These are phyloP conservation scores for Cajanus cajan DNA, from an alignment of 306 rosid species.

Conservation along the genomic window DNA sequence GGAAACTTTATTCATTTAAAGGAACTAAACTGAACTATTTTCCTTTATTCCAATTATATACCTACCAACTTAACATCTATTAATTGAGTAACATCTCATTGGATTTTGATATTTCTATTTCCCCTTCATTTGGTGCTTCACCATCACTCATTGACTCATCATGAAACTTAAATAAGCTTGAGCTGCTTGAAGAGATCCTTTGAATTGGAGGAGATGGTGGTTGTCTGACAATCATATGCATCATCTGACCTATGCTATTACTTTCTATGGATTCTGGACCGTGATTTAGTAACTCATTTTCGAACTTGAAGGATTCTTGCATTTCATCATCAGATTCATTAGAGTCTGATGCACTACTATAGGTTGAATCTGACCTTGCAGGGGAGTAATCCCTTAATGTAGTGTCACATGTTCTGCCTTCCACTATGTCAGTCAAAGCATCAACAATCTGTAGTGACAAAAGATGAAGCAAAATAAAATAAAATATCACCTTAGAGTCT, in stretches of 20 bases:
- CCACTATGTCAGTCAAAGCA: conserved; percentile 42
- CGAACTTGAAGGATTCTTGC: conserved; percentile 19
- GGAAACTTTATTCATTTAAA: conserved; percentile 24
- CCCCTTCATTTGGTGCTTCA: conserved; percentile 6
- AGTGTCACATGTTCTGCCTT: conserved; percentile 38
- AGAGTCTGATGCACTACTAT: conserved; percentile 33
- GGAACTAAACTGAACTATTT: neutral
- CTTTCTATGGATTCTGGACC: neutral
- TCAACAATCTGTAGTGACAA: conserved; percentile 52
- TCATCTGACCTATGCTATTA: neutral
- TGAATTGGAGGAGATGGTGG: conserved; percentile 53
- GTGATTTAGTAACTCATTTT: conserved; percentile 8
- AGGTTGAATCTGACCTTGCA: conserved; percentile 46
- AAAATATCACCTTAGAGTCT: neutral
- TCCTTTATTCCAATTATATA: conserved; percentile 8
- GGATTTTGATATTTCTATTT: neutral
- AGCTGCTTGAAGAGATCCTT: conserved; percentile 23
- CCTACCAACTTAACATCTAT: neutral
- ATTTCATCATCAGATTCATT: conserved; percentile 30
- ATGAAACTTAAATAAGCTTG: conserved; percentile 10
- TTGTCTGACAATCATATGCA: conserved; percentile 16
- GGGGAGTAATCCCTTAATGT: conserved; percentile 41
- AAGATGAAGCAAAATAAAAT: neutral
- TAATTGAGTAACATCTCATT: neutral
- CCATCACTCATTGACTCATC: conserved; percentile 22